A percentile compares a stretch with the other conserved stretches of the same genome.
These are phyloP conservation scores for Sclerotinia trifoliorum DNA, from an alignment of 2,329 filamentous ascomycete species.

Conservation along the genomic window DNA sequence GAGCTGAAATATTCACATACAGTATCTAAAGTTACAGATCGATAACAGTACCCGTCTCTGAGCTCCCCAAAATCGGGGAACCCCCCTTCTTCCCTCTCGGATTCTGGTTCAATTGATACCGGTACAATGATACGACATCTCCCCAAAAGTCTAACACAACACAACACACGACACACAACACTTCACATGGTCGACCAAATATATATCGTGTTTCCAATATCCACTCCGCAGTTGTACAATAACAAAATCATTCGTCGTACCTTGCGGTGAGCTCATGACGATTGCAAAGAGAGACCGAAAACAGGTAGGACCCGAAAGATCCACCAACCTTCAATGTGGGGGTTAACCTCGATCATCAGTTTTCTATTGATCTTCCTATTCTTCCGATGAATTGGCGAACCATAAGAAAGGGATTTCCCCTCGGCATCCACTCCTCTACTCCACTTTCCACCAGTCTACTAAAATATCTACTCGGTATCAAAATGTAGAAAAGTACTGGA, in stretches of 20 bases:
- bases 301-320: slow-evolving; percentile 1
- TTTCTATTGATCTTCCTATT: slow-evolving; percentile 6
- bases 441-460: slow-evolving; percentile 7
- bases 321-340: slow-evolving; percentile 8
- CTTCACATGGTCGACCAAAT: slow-evolving; percentile 3
- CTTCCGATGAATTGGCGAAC: slow-evolving; percentile 12
- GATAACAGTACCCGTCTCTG: not conserved
- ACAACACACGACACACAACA: not conserved
- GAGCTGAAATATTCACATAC: slow-evolving; percentile 12
- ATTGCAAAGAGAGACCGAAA: slow-evolving; percentile 1
- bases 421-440: not conserved
- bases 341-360: slow-evolving; percentile 5
- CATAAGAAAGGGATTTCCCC: slow-evolving; percentile 5
- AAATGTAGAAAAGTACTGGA: not conserved
- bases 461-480: slow-evolving; percentile 17
- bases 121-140: slow-evolving; percentile 1
- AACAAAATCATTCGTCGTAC: not conserved
- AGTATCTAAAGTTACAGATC: slow-evolving; percentile 8
- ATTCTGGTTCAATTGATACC: slow-evolving; percentile 7
- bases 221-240: not conserved
- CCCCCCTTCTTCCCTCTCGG: not conserved
- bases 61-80: slow-evolving; percentile 2
- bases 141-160: not conserved
- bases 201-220: slow-evolving; percentile 4
- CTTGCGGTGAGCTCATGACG: slow-evolving; percentile 18